Percentiles rank a stretch among this genome's conserved stretches.
phyloP scores from a whole-genome alignment of 1,284 basidiomycete genomes.

The Taiwanofungus camphoratus region DNA sequence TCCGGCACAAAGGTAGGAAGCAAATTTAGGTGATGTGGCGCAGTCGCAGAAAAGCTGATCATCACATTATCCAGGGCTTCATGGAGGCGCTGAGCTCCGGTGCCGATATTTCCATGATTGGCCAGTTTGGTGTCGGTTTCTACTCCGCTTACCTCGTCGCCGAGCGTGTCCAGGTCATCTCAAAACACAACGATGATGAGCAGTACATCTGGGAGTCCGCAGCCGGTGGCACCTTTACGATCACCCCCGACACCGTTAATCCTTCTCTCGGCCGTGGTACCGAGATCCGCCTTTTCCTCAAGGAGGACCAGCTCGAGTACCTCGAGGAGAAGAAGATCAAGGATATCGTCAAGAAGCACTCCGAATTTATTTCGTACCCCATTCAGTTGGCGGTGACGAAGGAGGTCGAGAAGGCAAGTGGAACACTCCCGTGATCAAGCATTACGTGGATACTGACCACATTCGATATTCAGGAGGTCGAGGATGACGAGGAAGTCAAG shows the following conservation, averaged over 20 bases:
- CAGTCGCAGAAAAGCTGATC: slow-evolving; percentile 5
- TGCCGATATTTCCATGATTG: slow-evolving; percentile 93
- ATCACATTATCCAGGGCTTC: slow-evolving; percentile 68
- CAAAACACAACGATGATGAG: slow-evolving; percentile 99
- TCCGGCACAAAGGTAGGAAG: slow-evolving; percentile 79
- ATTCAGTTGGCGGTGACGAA: slow-evolving; percentile 98
- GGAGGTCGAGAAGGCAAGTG: slow-evolving; percentile 89
- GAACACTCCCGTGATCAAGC: not conserved
- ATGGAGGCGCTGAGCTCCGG: slow-evolving; percentile 95
- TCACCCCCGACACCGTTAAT: slow-evolving; percentile 90
- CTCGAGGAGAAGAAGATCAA: slow-evolving; percentile 99
- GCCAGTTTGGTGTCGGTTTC: slow-evolving; percentile 99
- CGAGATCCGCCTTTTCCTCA: slow-evolving; percentile 92
- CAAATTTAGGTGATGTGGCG: slow-evolving; percentile 1
- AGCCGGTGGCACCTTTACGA: slow-evolving; percentile 99
- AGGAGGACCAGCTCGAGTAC: slow-evolving; percentile 99
- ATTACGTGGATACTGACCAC: slow-evolving; percentile 3
- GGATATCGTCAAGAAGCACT: slow-evolving; percentile 99
- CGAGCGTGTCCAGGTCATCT: slow-evolving; percentile 96
- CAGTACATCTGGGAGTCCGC: slow-evolving; percentile 99
- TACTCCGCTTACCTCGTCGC: slow-evolving; percentile 99
- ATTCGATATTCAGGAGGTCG: slow-evolving; percentile 63
- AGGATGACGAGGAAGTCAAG: slow-evolving; percentile 70
- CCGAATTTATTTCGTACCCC: slow-evolving; percentile 99
- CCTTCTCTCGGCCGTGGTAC: slow-evolving; percentile 92